phyloP scores from a whole-genome alignment of 768 basidiomycete genomes.

The Russula sp. region DNA sequence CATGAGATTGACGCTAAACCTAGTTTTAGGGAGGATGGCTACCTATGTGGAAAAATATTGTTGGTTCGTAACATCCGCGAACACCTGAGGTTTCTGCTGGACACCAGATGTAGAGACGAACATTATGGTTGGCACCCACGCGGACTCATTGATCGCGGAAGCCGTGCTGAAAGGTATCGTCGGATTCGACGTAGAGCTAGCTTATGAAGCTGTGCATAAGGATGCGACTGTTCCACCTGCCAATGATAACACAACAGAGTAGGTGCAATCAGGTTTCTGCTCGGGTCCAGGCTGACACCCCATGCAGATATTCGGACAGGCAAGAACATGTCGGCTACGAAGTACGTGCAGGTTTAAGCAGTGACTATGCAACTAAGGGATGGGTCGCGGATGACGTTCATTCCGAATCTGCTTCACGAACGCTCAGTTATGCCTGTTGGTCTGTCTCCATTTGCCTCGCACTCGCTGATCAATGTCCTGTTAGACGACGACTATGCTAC shows the following conservation, averaged over 20 bases:
- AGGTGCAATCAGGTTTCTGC: constrained; percentile 24
- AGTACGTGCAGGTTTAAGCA: constrained; percentile 70
- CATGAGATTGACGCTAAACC: neutral
- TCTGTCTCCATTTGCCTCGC: constrained; percentile 5
- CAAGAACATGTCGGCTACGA: constrained; percentile 78
- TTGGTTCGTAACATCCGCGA: neutral
- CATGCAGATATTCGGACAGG: constrained; percentile 56
- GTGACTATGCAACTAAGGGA: constrained; percentile 59
- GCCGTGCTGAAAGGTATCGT: constrained; percentile 60
- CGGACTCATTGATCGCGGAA: constrained; percentile 71
- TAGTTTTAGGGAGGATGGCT: neutral
- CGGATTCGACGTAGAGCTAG: constrained; percentile 56
- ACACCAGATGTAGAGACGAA: constrained; percentile 51
- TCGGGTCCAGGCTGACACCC: constrained; percentile 9
- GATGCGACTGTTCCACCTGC: constrained; percentile 61
- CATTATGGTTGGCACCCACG: constrained; percentile 82
- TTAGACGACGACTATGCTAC: neutral
- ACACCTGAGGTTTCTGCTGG: neutral
- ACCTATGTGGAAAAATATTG: neutral
- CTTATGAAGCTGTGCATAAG: constrained; percentile 72
- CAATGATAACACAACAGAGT: constrained; percentile 49
- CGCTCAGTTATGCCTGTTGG: constrained; percentile 73
- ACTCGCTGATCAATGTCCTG: neutral
- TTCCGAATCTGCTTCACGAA: constrained; percentile 73
- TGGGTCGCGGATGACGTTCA: constrained; percentile 79